phyloP scores from a whole-genome alignment of 129 eudicot species.

The Solidago caesia region DNA sequence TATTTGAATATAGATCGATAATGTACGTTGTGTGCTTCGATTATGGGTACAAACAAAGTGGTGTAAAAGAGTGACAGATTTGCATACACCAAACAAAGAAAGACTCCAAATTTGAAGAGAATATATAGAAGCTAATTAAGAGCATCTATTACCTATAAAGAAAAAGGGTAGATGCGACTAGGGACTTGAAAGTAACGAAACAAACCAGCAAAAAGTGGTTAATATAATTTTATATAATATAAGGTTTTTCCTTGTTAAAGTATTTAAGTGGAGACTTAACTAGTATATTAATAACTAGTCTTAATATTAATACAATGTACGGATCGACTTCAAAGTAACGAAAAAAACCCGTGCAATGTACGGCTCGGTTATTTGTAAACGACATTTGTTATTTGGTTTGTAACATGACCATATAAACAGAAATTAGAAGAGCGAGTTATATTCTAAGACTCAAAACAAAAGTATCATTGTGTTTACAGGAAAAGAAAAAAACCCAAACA shows the following conservation, averaged over 20 bases:
- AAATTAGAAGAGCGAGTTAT: too few species aligned
- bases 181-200: neutral
- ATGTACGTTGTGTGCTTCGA: neutral
- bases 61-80: neutral
- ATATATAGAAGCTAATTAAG: neutral
- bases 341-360: too few species aligned
- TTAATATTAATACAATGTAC: too few species aligned
- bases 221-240: neutral
- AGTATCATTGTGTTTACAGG: too few species aligned
- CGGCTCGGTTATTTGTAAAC: too few species aligned
- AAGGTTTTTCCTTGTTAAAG: too few species aligned
- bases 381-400: too few species aligned
- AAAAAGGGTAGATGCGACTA: neutral
- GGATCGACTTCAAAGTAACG: too few species aligned
- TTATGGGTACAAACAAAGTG: neutral
- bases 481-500: too few species aligned
- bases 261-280: neutral
- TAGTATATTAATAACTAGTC: too few species aligned
- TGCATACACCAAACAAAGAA: slow-evolving; percentile 10
- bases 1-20: neutral
- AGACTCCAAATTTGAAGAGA: slow-evolving; percentile 5
- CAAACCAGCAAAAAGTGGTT: neutral
- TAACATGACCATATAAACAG: too few species aligned
- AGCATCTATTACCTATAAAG: slow-evolving; percentile 12
- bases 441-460: too few species aligned